These are phyloP conservation scores for Penicillium oxalicum DNA, from an alignment of 2,329 filamentous ascomycete species.

Conservation along the genomic window DNA sequence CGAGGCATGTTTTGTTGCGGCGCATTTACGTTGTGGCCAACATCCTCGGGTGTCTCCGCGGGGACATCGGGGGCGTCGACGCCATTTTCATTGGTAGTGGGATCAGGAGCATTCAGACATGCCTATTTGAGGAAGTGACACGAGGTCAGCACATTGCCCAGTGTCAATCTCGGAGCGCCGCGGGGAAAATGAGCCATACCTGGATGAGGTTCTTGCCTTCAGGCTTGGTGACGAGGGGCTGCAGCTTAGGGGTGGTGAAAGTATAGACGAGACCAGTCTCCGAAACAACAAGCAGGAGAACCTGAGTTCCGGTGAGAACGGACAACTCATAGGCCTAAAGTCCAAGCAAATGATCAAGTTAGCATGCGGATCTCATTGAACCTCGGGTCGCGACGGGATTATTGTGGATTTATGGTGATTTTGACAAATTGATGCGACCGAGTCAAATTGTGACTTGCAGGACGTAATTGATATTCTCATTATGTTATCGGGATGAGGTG, in stretches of 20 bases:
- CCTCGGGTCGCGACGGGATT: no score
- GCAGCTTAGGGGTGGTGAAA: conserved; percentile 96
- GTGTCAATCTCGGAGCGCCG: background rate
- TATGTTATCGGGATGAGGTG: no score
- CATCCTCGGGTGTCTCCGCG: conserved; percentile 88
- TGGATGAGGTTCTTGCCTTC: conserved; percentile 99
- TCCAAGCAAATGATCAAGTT: background rate
- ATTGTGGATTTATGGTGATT: background rate
- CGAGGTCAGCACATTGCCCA: background rate
- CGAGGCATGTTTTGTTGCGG: conserved; percentile 61
- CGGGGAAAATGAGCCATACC: conserved; percentile 51
- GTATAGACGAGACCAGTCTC: conserved; percentile 97
- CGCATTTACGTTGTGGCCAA: conserved; percentile 67
- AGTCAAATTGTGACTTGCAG: background rate
- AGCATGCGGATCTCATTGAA: background rate
- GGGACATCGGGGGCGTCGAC: conserved; percentile 65
- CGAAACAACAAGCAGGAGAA: conserved; percentile 90
- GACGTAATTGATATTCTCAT: background rate
- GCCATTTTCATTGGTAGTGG: conserved; percentile 73
- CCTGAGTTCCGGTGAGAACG: conserved; percentile 95
- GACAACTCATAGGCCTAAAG: conserved; percentile 89
- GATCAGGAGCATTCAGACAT: conserved; percentile 93
- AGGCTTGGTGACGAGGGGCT: conserved; percentile 94
- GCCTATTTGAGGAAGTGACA: conserved; percentile 56
- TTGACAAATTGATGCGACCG: background rate